Base-by-base conservation (phyloP, 2,329 filamentous ascomycete species). In the Beauveria asiatica region DNA sequence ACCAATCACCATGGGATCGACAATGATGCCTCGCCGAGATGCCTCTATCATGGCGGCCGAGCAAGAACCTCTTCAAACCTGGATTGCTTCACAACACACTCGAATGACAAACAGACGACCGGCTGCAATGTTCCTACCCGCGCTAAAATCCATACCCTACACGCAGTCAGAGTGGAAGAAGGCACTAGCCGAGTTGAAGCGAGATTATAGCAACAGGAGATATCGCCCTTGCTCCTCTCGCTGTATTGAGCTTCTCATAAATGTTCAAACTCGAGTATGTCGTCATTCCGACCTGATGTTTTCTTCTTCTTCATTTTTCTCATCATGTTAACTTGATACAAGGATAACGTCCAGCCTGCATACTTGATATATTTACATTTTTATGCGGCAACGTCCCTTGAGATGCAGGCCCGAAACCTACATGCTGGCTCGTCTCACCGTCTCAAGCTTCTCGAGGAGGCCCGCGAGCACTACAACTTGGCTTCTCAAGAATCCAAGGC, bases 291-390 rank as follows among this genome's bases (percentile, higher is more conserved):
- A 21, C 39, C 10, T 21, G 23, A 52, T 37, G 33, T 37, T n/a
- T n/a, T n/a, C n/a, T n/a, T n/a, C n/a, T n/a, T n/a, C n/a, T n/a
- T n/a, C 17, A 30, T 16, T 17, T 2, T n/a, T 16, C 9, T 25
- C 39, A 41, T 37, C 3, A 5, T 17, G 21, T 41, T 62, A 57
- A 60, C 46, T 42, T 3, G 6, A 7, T 9, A 23, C 0, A n/a
- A 70, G 68, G 73, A 73, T 13, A 67, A 73, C 27, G 72, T 80
- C 21, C 79, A 83, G 66, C 79, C 81, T 2, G 72, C 80, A 7
- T 80, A 84, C 66, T 73, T 83, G 39, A 80, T 85, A 64, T 84
- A 83, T 62, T 74, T 85, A 6, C 78, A 83, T 67, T 84, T 85
- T 68, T 85, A 84, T 63, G 82, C 82, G n/a, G 83, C 83, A 21